phyloP scores from a whole-genome alignment of 768 basidiomycete genomes.

The Agrocybe praecox region DNA sequence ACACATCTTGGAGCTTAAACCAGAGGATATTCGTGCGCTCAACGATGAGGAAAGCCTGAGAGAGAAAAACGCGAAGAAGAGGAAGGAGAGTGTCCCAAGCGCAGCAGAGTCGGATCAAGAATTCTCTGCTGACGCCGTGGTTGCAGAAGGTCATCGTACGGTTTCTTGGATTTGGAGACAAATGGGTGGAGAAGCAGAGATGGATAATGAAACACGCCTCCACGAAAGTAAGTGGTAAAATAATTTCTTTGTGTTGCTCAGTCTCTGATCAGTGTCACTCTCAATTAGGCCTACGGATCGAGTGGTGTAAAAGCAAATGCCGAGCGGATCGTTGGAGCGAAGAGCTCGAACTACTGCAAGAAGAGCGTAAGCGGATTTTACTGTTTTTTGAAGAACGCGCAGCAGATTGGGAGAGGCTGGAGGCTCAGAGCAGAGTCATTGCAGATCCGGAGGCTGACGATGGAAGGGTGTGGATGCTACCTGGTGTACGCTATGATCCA shows the following conservation, averaged over 20 bases:
- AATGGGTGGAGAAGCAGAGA: not conserved
- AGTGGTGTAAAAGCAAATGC: not conserved
- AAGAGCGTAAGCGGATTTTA: not conserved
- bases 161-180: not conserved
- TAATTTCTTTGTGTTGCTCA: not conserved
- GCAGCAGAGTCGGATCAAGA: not conserved
- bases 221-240: not conserved
- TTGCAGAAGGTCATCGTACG: not conserved
- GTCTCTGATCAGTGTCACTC: not conserved
- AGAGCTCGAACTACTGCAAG: not conserved
- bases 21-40: not conserved
- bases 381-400: not conserved
- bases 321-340: not conserved
- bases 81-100: not conserved
- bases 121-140: not conserved
- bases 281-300: not conserved
- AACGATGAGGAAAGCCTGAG: not conserved
- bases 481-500: too few relatives aligned
- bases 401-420: not conserved
- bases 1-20: not conserved
- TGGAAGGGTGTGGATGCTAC: too few relatives aligned
- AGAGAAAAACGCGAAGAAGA: not conserved
- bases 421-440: too few relatives aligned
- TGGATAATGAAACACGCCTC: not conserved
- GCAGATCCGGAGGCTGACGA: too few relatives aligned